Conservation (phyloP, 129 eudicot genomes). For the Lonicera japonica region DNA sequence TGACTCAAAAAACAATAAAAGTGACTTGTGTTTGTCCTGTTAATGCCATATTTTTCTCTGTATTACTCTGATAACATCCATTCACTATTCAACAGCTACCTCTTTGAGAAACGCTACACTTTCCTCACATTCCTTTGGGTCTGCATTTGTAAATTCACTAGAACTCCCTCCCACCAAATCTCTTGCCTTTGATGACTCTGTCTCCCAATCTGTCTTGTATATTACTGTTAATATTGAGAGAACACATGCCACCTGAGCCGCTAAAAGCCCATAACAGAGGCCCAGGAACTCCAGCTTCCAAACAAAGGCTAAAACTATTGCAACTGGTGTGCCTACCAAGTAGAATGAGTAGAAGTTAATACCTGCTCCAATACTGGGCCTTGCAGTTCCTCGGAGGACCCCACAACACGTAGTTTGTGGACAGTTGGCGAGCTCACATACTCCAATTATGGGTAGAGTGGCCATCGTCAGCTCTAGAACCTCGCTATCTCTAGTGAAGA, state of each 20-base stretch:
- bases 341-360: constrained; percentile 87
- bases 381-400: constrained; percentile 91
- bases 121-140: constrained; percentile 47
- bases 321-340: constrained; percentile 88
- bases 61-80: constrained; percentile 16
- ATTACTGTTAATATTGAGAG: constrained; percentile 53
- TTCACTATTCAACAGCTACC: constrained; percentile 15
- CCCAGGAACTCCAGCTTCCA: constrained; percentile 66
- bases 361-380: constrained; percentile 67
- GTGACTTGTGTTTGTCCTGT: constrained; percentile 1
- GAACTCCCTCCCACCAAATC: constrained; percentile 64
- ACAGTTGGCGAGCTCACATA: constrained; percentile 90
- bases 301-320: constrained; percentile 60
- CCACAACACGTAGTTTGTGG: constrained; percentile 99
- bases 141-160: constrained; percentile 26
- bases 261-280: constrained; percentile 93
- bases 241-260: constrained; percentile 80
- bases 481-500: constrained; percentile 71
- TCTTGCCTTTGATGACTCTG: constrained; percentile 69
- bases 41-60: constrained; percentile 18
- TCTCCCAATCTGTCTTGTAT: constrained; percentile 77
- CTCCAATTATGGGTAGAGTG: constrained; percentile 75
- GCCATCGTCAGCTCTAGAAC: constrained; percentile 67
- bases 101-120: constrained; percentile 33
- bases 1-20: constrained; percentile 9